Percentiles rank a stretch among this genome's conserved stretches.
phyloP scores from a whole-genome alignment of 768 basidiomycete genomes.

The Mycena maculata region DNA sequence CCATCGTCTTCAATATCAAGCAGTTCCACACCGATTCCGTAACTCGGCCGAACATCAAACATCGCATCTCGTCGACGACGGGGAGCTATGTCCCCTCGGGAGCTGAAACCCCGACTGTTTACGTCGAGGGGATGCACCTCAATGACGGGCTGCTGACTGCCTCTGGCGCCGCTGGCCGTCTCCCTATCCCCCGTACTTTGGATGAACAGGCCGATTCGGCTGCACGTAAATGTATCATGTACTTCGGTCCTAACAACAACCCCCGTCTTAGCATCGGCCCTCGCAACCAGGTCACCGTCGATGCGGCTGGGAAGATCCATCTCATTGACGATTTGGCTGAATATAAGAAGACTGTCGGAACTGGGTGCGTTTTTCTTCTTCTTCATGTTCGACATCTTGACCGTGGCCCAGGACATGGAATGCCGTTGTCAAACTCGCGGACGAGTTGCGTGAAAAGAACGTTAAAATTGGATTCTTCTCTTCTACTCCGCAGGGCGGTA shows the following conservation, averaged over 20 bases:
- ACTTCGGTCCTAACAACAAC: constrained; percentile 85
- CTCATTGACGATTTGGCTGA: constrained; percentile 86
- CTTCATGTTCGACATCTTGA: constrained; percentile 20
- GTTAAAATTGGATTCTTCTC: constrained; percentile 95
- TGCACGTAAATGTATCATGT: constrained; percentile 86
- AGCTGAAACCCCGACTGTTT: constrained; percentile 79
- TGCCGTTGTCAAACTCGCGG: constrained; percentile 82
- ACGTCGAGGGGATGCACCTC: constrained; percentile 68
- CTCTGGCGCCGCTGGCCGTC: constrained; percentile 61
- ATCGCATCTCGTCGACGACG: constrained; percentile 83
- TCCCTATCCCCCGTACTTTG: constrained; percentile 81
- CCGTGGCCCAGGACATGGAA: constrained; percentile 72
- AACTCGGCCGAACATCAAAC: constrained; percentile 84
- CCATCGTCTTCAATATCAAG: constrained; percentile 89
- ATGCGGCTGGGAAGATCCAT: constrained; percentile 87
- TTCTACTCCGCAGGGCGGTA: constrained; percentile 94
- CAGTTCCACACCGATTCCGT: constrained; percentile 82
- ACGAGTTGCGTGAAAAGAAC: constrained; percentile 87
- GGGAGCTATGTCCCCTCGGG: constrained; percentile 85
- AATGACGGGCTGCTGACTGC: constrained; percentile 49
- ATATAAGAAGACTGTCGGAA: constrained; percentile 77
- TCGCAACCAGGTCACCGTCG: constrained; percentile 89
- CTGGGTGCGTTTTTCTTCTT: constrained; percentile 51
- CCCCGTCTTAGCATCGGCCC: constrained; percentile 85
- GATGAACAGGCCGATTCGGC: constrained; percentile 91